These are phyloP conservation scores for Singerocomus inundabilis DNA, from an alignment of 1,284 basidiomycete species.

Conservation along the genomic window DNA sequence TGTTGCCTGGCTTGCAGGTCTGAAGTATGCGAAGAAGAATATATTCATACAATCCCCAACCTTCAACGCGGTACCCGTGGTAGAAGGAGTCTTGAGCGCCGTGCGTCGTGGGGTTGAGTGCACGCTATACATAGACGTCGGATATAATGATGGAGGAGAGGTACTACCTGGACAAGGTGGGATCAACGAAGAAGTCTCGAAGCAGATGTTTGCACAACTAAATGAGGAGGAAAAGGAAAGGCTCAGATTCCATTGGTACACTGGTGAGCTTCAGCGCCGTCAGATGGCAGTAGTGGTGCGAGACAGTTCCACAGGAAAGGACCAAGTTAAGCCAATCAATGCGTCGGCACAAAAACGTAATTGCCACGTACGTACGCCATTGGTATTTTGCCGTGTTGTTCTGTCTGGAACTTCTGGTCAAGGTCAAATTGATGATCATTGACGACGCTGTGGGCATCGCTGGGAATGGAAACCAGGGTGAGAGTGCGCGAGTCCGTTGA, in stretches of 20 bases:
- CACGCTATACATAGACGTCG: conserved; percentile 62
- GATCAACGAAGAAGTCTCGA: conserved; percentile 75
- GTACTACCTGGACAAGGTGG: conserved; percentile 77
- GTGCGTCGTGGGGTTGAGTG: conserved; percentile 69
- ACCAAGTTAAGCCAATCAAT: conserved; percentile 71
- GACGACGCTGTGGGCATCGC: conserved; percentile 71
- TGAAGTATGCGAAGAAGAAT: conserved; percentile 63
- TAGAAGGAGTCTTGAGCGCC: conserved; percentile 64
- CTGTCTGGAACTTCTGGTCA: conserved; percentile 6
- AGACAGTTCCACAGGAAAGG: conserved; percentile 46
- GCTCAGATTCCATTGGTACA: conserved; percentile 70
- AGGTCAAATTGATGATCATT: conserved; percentile 72
- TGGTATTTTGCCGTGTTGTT: neutral
- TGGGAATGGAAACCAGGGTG: conserved; percentile 64
- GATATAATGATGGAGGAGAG: conserved; percentile 72
- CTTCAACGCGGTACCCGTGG: conserved; percentile 69
- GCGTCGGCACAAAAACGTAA: conserved; percentile 74
- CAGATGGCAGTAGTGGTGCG: neutral
- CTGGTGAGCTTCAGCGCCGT: conserved; percentile 29
- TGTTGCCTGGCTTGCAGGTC: conserved; percentile 72
- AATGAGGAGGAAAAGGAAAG: conserved; percentile 48
- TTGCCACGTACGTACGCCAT: conserved; percentile 50
- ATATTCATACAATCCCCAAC: conserved; percentile 83
- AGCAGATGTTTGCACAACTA: conserved; percentile 60
- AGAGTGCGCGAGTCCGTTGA: neutral